These are phyloP conservation scores for Cutaneotrichosporon sp. DNA, from an alignment of 1,284 basidiomycete genomes.

Conservation along the genomic window DNA sequence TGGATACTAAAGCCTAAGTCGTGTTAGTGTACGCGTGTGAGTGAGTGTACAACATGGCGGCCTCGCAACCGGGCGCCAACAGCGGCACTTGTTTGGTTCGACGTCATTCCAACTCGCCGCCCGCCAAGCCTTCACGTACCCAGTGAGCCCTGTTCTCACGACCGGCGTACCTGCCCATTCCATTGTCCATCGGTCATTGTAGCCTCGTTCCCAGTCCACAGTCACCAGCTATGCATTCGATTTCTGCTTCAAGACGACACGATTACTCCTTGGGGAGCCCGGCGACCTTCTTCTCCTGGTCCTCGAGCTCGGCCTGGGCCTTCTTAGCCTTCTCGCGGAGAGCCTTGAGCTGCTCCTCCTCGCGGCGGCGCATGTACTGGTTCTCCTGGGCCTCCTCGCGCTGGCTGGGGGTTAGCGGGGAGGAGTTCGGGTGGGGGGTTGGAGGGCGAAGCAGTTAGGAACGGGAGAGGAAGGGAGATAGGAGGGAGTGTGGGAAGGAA, in stretches of 20 bases:
- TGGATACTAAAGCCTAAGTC: too few relatives aligned
- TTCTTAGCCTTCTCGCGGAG: conserved; percentile 32
- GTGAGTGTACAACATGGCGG: too few relatives aligned
- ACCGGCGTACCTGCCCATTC: too few relatives aligned
- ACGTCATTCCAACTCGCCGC: too few relatives aligned
- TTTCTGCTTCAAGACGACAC: neutral
- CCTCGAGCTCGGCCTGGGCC: conserved; percentile 40
- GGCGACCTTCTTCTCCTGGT: conserved; percentile 16
- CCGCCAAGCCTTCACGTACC: too few relatives aligned
- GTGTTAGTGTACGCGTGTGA: too few relatives aligned
- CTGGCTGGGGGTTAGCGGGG: conserved; percentile 28
- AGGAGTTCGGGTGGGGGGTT: neutral
- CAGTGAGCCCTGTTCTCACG: too few relatives aligned
- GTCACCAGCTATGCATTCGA: neutral
- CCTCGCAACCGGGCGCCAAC: too few relatives aligned
- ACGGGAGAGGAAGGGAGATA: too few relatives aligned
- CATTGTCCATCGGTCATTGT: neutral
- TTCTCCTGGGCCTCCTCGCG: conserved; percentile 51
- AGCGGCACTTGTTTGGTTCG: too few relatives aligned
- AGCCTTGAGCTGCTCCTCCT: conserved; percentile 38
- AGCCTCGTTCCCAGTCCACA: neutral
- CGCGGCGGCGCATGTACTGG: conserved; percentile 46
- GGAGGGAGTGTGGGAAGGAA: neutral
- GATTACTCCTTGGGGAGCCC: neutral
- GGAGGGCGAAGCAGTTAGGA: neutral